phyloP scores from a whole-genome alignment of 345 rosid species.

The Moringa oleifera region DNA sequence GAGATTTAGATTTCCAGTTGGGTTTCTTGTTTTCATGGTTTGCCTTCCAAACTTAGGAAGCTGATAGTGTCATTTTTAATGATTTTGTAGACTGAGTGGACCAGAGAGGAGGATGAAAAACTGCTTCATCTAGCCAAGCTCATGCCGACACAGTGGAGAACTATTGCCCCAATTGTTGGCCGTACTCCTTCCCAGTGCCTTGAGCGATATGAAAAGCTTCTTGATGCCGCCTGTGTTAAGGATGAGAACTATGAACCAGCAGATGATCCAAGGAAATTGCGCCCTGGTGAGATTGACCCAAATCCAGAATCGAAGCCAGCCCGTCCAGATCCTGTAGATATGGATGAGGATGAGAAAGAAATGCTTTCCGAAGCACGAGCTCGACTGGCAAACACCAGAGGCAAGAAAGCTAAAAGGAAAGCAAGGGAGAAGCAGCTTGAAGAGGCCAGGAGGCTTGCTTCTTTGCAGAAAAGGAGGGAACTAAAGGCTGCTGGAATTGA shows the following conservation, averaged over 20 bases:
- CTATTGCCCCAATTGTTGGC: slow-evolving; percentile 98
- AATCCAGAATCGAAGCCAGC: slow-evolving; percentile 99
- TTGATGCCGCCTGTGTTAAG: slow-evolving; percentile 95
- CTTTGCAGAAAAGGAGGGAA: slow-evolving; percentile 94
- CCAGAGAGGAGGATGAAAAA: slow-evolving; percentile 98
- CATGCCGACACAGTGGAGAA: slow-evolving; percentile 98
- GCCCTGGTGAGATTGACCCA: slow-evolving; percentile 99
- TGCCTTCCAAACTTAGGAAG: not conserved
- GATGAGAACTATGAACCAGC: slow-evolving; percentile 94
- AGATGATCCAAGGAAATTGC: slow-evolving; percentile 93
- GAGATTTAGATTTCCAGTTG: not conserved
- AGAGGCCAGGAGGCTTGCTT: slow-evolving; percentile 99
- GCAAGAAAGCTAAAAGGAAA: slow-evolving; percentile 96
- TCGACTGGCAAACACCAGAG: slow-evolving; percentile 89
- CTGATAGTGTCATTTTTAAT: slow-evolving; percentile 12
- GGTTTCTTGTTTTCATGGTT: not conserved
- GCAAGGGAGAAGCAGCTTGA: slow-evolving; percentile 99
- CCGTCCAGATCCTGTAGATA: slow-evolving; percentile 98
- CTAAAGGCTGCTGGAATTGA: slow-evolving; percentile 98
- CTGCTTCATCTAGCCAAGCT: slow-evolving; percentile 98
- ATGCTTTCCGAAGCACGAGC: slow-evolving; percentile 99
- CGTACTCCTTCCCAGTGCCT: slow-evolving; percentile 99
- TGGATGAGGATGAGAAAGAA: slow-evolving; percentile 99
- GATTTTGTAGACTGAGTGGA: slow-evolving; percentile 87
- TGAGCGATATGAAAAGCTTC: slow-evolving; percentile 95